Percentiles rank a stretch among this genome's conserved stretches.
phyloP scores from a whole-genome alignment of 352 stramenopile genomes.

The Globisporangium spiculum region DNA sequence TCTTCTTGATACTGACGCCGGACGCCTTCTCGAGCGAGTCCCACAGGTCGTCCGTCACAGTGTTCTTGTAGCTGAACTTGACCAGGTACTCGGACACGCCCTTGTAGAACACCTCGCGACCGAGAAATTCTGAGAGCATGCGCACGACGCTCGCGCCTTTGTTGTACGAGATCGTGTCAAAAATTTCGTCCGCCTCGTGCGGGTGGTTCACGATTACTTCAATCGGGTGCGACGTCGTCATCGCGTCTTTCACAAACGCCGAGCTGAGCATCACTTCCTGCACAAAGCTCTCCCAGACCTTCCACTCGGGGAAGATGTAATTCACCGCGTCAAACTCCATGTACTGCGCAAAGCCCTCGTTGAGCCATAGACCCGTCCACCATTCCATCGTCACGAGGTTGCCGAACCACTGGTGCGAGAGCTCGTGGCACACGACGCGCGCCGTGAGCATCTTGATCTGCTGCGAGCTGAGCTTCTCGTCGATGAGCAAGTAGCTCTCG shows the following conservation, averaged over 20 bases:
- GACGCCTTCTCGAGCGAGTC: constrained; percentile 88
- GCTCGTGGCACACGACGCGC: constrained; percentile 96
- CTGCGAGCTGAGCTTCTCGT: constrained; percentile 57
- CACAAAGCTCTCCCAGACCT: constrained; percentile 96
- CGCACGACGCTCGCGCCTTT: constrained; percentile 85
- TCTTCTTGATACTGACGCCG: constrained; percentile 87
- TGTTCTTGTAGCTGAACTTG: constrained; percentile 94
- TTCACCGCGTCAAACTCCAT: constrained; percentile 95
- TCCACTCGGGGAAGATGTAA: constrained; percentile 92
- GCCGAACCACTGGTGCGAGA: constrained; percentile 97
- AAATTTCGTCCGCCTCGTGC: constrained; percentile 97
- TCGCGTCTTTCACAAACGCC: constrained; percentile 92
- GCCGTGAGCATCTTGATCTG: constrained; percentile 76
- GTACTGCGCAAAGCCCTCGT: constrained; percentile 97
- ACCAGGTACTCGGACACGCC: constrained; percentile 94
- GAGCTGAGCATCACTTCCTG: constrained; percentile 59
- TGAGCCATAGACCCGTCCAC: constrained; percentile 95
- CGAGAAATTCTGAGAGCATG: constrained; percentile 74
- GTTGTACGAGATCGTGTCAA: constrained; percentile 97
- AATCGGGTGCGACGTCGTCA: constrained; percentile 91
- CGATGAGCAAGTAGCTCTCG: constrained; percentile 90
- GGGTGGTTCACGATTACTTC: constrained; percentile 92
- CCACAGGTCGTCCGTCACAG: constrained; percentile 95
- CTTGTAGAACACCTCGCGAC: constrained; percentile 62
- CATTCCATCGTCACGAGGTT: constrained; percentile 99